Evolutionary conservation across 1,284 basidiomycete genomes (phyloP).

Genomic region (Heterobasidion parviporum): DNA sequence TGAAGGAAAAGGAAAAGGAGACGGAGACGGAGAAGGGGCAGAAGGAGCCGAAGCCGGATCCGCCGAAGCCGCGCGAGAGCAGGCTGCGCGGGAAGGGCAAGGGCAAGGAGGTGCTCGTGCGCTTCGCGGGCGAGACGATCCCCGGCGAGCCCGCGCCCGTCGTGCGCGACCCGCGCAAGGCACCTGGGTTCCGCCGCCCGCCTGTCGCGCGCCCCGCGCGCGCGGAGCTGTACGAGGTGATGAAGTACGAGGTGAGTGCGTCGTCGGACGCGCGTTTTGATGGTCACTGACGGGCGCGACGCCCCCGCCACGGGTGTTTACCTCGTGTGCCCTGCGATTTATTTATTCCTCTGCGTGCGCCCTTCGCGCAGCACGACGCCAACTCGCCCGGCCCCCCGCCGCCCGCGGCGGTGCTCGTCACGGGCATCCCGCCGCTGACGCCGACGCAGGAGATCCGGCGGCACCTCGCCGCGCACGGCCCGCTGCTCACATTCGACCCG

Average conservation of each 20-base stretch:
- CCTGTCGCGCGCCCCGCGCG: constrained; percentile 26
- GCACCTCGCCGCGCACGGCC: constrained; percentile 65
- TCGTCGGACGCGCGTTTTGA: background rate
- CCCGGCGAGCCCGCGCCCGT: constrained; percentile 35
- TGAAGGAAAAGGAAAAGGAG: too few relatives aligned
- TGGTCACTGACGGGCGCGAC: constrained; percentile 1
- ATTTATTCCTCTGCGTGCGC: background rate
- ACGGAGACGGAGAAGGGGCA: constrained; percentile 13
- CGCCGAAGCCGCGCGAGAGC: constrained; percentile 10
- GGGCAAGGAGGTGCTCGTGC: constrained; percentile 47
- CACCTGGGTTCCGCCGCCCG: constrained; percentile 27
- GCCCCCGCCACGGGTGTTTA: background rate
- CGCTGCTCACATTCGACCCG: constrained; percentile 64
- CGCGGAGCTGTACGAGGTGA: constrained; percentile 34
- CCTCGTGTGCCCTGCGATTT: background rate
- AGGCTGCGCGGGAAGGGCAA: constrained; percentile 55
- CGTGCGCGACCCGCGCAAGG: constrained; percentile 51
- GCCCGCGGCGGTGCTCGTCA: constrained; percentile 68
- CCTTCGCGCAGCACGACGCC: constrained; percentile 55
- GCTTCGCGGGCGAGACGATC: constrained; percentile 52
- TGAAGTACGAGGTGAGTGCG: constrained; percentile 55
- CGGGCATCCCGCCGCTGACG: constrained; percentile 66
- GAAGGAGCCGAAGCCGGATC: background rate
- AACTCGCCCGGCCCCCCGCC: constrained; percentile 74
- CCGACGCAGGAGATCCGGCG: constrained; percentile 58